Percentiles rank a stretch among this genome's conserved stretches.
Evolutionary conservation across 257 asterid genomes (phyloP).

Genomic region (Penstemon eatonii): DNA sequence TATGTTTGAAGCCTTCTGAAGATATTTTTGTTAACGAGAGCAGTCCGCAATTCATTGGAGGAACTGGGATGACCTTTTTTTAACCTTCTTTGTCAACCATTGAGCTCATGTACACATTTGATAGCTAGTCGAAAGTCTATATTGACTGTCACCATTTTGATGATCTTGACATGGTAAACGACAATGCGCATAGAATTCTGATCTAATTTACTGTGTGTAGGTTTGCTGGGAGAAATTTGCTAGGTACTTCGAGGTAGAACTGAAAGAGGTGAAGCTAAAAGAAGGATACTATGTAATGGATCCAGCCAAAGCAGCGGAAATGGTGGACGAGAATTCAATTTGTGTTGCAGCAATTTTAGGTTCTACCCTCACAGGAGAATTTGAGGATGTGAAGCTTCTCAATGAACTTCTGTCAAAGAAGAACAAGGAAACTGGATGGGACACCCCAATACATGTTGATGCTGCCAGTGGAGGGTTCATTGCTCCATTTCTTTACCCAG

Average conservation of each 20-base stretch:
- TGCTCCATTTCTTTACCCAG: constrained; percentile 72
- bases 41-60: too few species aligned
- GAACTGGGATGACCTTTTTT: too few species aligned
- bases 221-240: constrained; percentile 89
- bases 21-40: too few species aligned
- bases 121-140: too few species aligned
- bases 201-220: constrained; percentile 28
- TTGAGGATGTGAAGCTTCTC: constrained; percentile 77
- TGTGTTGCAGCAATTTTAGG: constrained; percentile 82
- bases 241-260: constrained; percentile 73
- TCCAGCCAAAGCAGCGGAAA: constrained; percentile 62
- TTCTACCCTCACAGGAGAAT: constrained; percentile 73
- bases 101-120: too few species aligned
- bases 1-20: too few species aligned
- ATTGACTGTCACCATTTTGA: not conserved
- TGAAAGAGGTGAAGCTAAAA: constrained; percentile 68
- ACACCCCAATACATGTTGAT: constrained; percentile 78
- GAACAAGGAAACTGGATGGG: constrained; percentile 71
- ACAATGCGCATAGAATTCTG: not conserved
- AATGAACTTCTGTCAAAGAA: constrained; percentile 53
- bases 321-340: constrained; percentile 79
- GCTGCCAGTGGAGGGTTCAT: constrained; percentile 90
- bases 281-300: constrained; percentile 76
- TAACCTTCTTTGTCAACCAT: too few species aligned
- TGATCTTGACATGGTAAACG: not conserved